These are phyloP conservation scores for Cladosporium sp. DNA, from an alignment of 2,329 filamentous ascomycete genomes.

Conservation along the genomic window DNA sequence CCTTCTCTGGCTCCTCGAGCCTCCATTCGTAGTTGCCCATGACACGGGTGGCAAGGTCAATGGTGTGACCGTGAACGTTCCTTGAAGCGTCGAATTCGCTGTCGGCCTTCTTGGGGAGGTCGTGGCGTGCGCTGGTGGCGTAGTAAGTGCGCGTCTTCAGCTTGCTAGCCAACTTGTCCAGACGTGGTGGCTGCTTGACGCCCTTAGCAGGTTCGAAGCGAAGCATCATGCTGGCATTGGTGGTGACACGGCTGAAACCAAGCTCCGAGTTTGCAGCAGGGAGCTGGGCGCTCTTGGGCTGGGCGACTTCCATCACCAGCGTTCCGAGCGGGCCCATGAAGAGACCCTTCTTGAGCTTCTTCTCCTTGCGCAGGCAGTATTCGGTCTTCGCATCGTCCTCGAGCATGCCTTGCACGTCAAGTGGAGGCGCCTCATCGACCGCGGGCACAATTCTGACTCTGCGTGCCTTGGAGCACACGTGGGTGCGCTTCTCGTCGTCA, in stretches of 20 bases:
- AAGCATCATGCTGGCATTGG: slow-evolving; percentile 50
- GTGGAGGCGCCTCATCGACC: slow-evolving; percentile 56
- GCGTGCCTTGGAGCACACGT: slow-evolving; percentile 49
- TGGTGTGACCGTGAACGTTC: slow-evolving; percentile 49
- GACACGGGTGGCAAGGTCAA: slow-evolving; percentile 53
- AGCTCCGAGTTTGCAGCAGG: slow-evolving; percentile 36
- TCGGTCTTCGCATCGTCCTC: slow-evolving; percentile 39
- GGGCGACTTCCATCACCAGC: slow-evolving; percentile 53
- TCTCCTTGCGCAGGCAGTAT: slow-evolving; percentile 55
- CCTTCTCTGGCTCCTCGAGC: slow-evolving; percentile 29
- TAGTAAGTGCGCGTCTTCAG: slow-evolving; percentile 57
- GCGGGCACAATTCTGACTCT: slow-evolving; percentile 59
- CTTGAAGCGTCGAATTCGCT: slow-evolving; percentile 45
- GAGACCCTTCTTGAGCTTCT: slow-evolving; percentile 56
- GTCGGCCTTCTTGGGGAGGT: slow-evolving; percentile 44
- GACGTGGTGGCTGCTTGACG: slow-evolving; percentile 47
- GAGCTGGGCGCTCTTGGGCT: slow-evolving; percentile 55
- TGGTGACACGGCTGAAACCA: slow-evolving; percentile 43
- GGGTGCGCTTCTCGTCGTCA: slow-evolving; percentile 35
- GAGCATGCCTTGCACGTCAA: slow-evolving; percentile 42
- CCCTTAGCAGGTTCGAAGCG: slow-evolving; percentile 58
- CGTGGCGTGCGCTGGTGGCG: slow-evolving; percentile 47
- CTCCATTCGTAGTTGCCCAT: slow-evolving; percentile 56
- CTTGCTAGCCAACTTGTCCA: slow-evolving; percentile 51
- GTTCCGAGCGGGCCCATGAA: slow-evolving; percentile 57